These are phyloP conservation scores for Ambrosia hybrid DNA, from an alignment of 140 eudicot genomes.

Conservation along the genomic window DNA sequence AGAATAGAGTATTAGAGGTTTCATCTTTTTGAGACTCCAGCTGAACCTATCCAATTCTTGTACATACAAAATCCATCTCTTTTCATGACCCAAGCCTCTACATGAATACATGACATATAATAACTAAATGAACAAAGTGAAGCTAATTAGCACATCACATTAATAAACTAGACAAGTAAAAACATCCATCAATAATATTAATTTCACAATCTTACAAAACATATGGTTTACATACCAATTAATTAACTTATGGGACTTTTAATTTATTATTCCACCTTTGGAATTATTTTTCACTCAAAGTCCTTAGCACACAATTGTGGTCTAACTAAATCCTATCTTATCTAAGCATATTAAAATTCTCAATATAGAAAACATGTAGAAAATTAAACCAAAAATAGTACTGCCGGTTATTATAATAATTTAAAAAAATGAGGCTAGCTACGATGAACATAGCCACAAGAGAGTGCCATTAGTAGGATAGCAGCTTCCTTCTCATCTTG, in stretches of 20 bases:
- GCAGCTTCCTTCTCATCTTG: slow-evolving; percentile 99
- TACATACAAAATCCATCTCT: not conserved
- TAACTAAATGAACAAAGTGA: not conserved
- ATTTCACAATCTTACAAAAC: slow-evolving; percentile 21
- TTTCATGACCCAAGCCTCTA: not conserved
- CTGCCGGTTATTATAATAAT: slow-evolving; percentile 1
- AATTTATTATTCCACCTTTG: slow-evolving; percentile 18
- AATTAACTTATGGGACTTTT: slow-evolving; percentile 7
- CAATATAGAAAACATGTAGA: slow-evolving; percentile 23
- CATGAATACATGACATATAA: not conserved
- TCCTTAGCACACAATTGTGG: slow-evolving; percentile 14
- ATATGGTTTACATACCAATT: slow-evolving; percentile 27
- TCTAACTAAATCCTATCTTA: slow-evolving; percentile 27
- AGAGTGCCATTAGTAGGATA: slow-evolving; percentile 86
- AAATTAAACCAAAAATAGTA: slow-evolving; percentile 8
- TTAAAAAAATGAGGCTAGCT: slow-evolving; percentile 1
- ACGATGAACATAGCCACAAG: slow-evolving; percentile 76
- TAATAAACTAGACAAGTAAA: not conserved
- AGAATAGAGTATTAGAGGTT: not conserved
- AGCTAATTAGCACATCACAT: not conserved
- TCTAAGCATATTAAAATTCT: not conserved
- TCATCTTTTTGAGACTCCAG: not conserved
- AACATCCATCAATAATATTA: slow-evolving; percentile 18
- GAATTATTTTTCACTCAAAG: slow-evolving; percentile 31
- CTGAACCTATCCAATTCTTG: not conserved